Evolutionary conservation across 768 basidiomycete genomes (phyloP), one percentile per base, ranked within the genome.

Genomic region (Nidularia sp.): DNA sequence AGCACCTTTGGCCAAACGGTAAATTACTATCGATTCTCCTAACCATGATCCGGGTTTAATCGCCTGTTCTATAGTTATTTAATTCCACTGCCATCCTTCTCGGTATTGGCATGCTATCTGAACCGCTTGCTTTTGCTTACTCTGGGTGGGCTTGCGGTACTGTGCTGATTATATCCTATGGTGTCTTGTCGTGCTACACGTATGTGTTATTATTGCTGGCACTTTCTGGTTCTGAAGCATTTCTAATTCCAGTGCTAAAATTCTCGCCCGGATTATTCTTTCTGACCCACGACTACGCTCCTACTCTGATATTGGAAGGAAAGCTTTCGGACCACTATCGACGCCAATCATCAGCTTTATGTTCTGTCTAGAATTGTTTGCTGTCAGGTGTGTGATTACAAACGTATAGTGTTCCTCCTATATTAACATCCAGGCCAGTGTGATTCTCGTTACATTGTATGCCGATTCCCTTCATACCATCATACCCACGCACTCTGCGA

Each of bases 111-210:
- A 86, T 96, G 76, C 77, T 95, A 13, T 91, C 91, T 9, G 86
- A 92, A 63, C 92, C 93, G 0, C 75, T 97, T 25, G 95, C 95
- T 0, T 96, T 97, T 60, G 84, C 93, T 1, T 92, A 91, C 60
- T 82, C 92, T 2, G 96, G 95, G 2, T 98, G 95, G 95, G 69
- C 86, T 13, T 72, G 77, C 35, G 95, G 96, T 0, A 86, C 85
- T 0, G 5, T 78, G 25, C 72, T 98, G 12, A 81, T 96, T 52
- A 62, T 90, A 8, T 79, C 81, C 49, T 94, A 93, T 60, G 92
- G 88, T 0, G 76, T 79, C 53, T 67, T 95, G 13, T 87, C 93
- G 6, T 96, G 92, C 63, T 91, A 97, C 66, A 94, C 92, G 92
- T 94, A 61, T 29, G 22, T 54, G 42, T 52, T 34, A 29, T 41